phyloP scores from a whole-genome alignment of 495 filamentous ascomycete genomes.

The Lasiosphaeriaceae sp. region DNA sequence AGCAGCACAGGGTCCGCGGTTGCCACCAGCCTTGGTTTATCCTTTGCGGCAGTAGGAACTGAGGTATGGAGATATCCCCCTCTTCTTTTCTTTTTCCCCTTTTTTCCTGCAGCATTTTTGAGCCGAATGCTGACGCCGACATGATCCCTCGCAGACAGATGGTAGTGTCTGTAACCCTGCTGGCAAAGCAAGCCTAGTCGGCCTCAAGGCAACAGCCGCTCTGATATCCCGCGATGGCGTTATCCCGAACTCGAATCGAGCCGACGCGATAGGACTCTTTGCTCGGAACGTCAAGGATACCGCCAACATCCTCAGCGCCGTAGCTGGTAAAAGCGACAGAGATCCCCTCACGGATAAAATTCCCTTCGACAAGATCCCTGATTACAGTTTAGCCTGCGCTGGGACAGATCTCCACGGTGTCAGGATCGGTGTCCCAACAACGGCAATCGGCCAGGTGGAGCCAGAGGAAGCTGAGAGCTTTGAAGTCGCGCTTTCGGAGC shows the following conservation, averaged over 20 bases:
- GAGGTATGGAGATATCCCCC: not conserved
- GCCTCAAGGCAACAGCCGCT: not conserved
- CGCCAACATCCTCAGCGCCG: not conserved
- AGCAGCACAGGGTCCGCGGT: conserved; percentile 33
- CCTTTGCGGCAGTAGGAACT: not conserved
- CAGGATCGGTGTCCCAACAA: not conserved
- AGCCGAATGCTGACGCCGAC: not conserved
- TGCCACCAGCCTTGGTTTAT: conserved; percentile 24
- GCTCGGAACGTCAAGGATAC: not conserved
- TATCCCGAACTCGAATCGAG: not conserved
- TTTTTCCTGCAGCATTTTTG: no score
- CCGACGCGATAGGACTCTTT: not conserved
- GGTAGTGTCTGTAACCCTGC: not conserved
- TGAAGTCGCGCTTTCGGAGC: not conserved
- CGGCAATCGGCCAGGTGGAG: not conserved
- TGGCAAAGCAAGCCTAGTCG: not conserved
- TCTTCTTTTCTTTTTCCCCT: no score
- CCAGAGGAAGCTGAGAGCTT: not conserved
- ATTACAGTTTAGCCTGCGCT: not conserved
- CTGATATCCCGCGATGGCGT: not conserved
- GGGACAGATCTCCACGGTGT: not conserved
- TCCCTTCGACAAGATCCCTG: not conserved
- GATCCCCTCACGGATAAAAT: not conserved
- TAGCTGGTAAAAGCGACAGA: not conserved
- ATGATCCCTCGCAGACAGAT: not conserved